Conservation (phyloP, 768 basidiomycete genomes). For the Hypholoma fasciculare region DNA sequence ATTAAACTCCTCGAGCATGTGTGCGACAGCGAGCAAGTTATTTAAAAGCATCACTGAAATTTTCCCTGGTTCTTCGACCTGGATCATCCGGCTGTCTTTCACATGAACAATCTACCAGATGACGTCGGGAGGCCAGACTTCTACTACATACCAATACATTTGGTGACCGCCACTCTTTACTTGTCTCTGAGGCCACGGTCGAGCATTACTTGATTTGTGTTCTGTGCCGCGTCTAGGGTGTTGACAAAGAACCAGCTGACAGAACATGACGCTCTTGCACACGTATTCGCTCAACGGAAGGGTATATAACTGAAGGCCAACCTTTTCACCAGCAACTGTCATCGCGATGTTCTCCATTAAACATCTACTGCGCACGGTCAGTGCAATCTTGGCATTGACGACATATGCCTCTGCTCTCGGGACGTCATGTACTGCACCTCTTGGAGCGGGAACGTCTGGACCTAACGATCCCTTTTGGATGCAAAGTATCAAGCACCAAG, state of each 20-base stretch:
- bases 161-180: background rate
- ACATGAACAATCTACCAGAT: background rate
- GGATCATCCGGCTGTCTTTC: background rate
- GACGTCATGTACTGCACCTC: slow-evolving; percentile 14
- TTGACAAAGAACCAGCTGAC: background rate
- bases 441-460: slow-evolving; percentile 48
- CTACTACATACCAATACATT: background rate
- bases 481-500: slow-evolving; percentile 71
- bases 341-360: slow-evolving; percentile 7
- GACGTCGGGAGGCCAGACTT: background rate
- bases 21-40: background rate
- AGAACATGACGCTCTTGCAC: too few species aligned
- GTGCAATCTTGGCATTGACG: slow-evolving; percentile 8
- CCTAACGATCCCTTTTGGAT: slow-evolving; percentile 70
- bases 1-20: background rate
- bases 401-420: slow-evolving; percentile 16
- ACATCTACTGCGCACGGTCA: background rate
- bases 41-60: background rate
- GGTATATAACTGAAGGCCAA: background rate
- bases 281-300: background rate
- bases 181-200: background rate
- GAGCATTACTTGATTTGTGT: background rate
- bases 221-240: background rate
- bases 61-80: background rate
- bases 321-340: background rate